These are phyloP conservation scores for Serendipita indica DNA, from an alignment of 768 basidiomycete species.

Conservation along the genomic window DNA sequence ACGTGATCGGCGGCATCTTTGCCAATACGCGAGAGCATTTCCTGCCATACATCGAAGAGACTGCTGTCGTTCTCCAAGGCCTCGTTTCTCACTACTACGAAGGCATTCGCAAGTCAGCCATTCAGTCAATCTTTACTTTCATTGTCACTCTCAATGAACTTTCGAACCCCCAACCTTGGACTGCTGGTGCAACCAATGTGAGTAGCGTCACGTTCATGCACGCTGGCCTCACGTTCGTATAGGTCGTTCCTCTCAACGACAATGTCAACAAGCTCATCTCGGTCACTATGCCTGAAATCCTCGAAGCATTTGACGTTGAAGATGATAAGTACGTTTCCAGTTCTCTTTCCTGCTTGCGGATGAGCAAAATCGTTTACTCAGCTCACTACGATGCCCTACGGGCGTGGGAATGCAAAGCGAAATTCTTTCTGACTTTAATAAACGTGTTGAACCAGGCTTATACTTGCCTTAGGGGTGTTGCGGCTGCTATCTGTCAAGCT, in stretches of 20 bases:
- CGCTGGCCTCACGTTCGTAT: conserved; percentile 8
- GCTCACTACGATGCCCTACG: conserved; percentile 58
- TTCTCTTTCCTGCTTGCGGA: conserved; percentile 22
- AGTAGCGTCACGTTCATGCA: conserved; percentile 20
- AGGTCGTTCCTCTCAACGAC: conserved; percentile 39
- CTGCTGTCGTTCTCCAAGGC: conserved; percentile 59
- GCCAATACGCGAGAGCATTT: conserved; percentile 66
- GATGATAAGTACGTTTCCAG: conserved; percentile 77
- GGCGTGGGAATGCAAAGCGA: conserved; percentile 42
- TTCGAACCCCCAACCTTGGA: conserved; percentile 70
- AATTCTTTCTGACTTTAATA: conserved; percentile 25
- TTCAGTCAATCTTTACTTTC: conserved; percentile 75
- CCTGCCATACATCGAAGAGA: conserved; percentile 79
- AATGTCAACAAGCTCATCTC: conserved; percentile 68
- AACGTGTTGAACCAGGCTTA: conserved; percentile 14
- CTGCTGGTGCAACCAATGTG: conserved; percentile 51
- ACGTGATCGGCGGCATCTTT: conserved; percentile 87
- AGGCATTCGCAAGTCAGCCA: conserved; percentile 88
- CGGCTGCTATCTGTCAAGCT: conserved; percentile 71
- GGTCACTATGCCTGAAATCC: conserved; percentile 53
- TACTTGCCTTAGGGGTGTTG: conserved; percentile 52
- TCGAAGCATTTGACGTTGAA: conserved; percentile 86
- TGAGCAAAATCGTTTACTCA: conserved; percentile 47
- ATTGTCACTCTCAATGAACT: conserved; percentile 86
- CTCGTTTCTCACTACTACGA: conserved; percentile 90